These are phyloP conservation scores for Nyctanthes arbortristis DNA, from an alignment of 257 asterid genomes.

Conservation along the genomic window DNA sequence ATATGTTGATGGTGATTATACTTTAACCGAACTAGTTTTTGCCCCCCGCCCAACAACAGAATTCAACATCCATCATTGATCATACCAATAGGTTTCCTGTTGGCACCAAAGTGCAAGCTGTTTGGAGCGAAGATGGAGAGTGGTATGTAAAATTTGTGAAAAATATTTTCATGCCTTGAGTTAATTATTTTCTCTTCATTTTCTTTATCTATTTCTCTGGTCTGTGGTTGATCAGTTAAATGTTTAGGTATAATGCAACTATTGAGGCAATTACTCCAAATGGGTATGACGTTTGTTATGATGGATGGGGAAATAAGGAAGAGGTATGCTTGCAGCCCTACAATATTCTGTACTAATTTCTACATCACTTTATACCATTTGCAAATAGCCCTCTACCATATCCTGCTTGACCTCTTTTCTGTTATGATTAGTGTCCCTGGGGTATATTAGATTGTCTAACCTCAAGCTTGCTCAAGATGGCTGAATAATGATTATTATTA, in stretches of 20 bases:
- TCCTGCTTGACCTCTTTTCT: slow-evolving; percentile 2
- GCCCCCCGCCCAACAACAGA: slow-evolving; percentile 55
- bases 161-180: neutral
- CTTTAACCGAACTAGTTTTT: neutral
- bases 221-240: slow-evolving; percentile 61
- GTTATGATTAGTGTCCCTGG: neutral
- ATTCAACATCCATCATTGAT: slow-evolving; percentile 34
- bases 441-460: neutral
- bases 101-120: slow-evolving; percentile 96
- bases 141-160: slow-evolving; percentile 47
- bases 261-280: slow-evolving; percentile 76
- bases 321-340: slow-evolving; percentile 54
- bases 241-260: slow-evolving; percentile 88
- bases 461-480: neutral
- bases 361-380: neutral
- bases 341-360: neutral
- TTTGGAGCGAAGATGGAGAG: slow-evolving; percentile 98
- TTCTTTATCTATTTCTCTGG: slow-evolving; percentile 38
- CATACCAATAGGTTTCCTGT: slow-evolving; percentile 55
- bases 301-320: slow-evolving; percentile 95
- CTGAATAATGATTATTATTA: neutral
- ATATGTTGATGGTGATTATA: neutral
- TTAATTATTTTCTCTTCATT: slow-evolving; percentile 12
- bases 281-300: slow-evolving; percentile 75
- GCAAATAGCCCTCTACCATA: neutral